Base-by-base conservation (phyloP, 148 eudicot genomes). In the Rhododendron kiyosumense region DNA sequence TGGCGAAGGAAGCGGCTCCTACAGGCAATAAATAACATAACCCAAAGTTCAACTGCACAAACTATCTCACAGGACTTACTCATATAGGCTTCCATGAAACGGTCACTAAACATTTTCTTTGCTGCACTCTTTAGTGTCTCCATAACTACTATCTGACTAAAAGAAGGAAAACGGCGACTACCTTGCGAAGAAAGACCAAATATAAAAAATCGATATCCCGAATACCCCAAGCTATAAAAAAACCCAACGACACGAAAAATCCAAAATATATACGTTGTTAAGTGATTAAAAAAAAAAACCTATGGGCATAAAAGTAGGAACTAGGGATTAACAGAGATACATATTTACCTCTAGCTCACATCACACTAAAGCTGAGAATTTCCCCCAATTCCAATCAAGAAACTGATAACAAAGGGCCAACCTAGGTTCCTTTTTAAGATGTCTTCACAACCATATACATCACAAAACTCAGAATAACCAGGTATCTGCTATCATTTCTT, bases 401-500 rank as follows among this genome's bases (percentile, higher is more conserved):
- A 51, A 84, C 15, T 18, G 48, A n/a, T 8, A 34, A 46, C 17
- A 84, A 73, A 32, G 24, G 73, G 30, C 63, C 49, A 84, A 69
- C 46, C 63, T 38, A 69, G 77, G 76, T 15, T 49, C 78, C 28
- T 32, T 36, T 32, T 54, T 3, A 71, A 49, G 73, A 75, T 52
- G 34, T 75, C 46, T 67, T 14, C 69, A 34, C 80, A 49, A 74
- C 32, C 85, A 84, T 84, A 73, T 75, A 84, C 80, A 84, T 45
- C 41, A 24, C 36, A 76, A 17, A 76, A n/a, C 71, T 22, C 52
- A 73, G 36, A 74, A 73, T 74, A 32, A 73, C 32, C 48, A 76
- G 75, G 71, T 52, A 67, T 84, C 71, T 24, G 17, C 65, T 52
- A 84, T 54, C 36, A 24, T 51, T 84, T 73, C 65, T 51, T 10